These are phyloP conservation scores for Nemania abortiva DNA, from an alignment of 2,329 filamentous ascomycete genomes.

Conservation along the genomic window DNA sequence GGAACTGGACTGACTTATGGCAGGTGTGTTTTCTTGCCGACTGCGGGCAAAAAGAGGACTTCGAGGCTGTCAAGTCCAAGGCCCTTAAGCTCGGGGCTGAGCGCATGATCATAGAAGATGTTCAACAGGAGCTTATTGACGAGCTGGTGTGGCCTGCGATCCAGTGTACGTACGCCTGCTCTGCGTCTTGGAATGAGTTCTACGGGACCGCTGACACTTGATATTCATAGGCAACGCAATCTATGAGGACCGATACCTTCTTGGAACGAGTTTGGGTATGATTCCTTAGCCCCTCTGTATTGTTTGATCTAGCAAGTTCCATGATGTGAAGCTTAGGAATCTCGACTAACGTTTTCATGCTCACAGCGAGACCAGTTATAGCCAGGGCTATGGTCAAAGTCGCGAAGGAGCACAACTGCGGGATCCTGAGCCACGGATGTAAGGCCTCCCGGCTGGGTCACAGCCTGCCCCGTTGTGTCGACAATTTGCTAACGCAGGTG, in stretches of 20 bases:
- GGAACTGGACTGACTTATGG: neutral
- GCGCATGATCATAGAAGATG: conserved; percentile 17
- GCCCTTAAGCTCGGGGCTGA: conserved; percentile 17
- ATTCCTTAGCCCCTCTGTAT: too few species aligned
- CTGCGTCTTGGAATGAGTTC: neutral
- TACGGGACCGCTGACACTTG: neutral
- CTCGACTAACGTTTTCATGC: too few species aligned
- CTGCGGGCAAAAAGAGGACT: conserved; percentile 24
- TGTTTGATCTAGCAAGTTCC: too few species aligned
- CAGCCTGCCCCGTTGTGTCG: neutral
- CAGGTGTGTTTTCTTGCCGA: neutral
- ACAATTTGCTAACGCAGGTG: neutral
- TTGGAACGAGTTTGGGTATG: conserved; percentile 2
- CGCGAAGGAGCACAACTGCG: neutral
- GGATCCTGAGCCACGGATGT: conserved; percentile 1
- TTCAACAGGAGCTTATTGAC: conserved; percentile 22
- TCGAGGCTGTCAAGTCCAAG: conserved; percentile 22
- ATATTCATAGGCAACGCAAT: conserved; percentile 7
- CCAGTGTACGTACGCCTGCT: conserved; percentile 15
- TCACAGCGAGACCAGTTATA: conserved; percentile 3
- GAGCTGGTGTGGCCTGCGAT: conserved; percentile 24
- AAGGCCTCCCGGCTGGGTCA: neutral
- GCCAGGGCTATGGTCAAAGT: conserved; percentile 2
- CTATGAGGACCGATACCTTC: neutral
- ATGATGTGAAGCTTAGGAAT: too few species aligned